Percentiles rank a stretch among this genome's conserved stretches.
phyloP scores from a whole-genome alignment of 495 filamentous ascomycete genomes.

The Bryoglossum gracile region DNA sequence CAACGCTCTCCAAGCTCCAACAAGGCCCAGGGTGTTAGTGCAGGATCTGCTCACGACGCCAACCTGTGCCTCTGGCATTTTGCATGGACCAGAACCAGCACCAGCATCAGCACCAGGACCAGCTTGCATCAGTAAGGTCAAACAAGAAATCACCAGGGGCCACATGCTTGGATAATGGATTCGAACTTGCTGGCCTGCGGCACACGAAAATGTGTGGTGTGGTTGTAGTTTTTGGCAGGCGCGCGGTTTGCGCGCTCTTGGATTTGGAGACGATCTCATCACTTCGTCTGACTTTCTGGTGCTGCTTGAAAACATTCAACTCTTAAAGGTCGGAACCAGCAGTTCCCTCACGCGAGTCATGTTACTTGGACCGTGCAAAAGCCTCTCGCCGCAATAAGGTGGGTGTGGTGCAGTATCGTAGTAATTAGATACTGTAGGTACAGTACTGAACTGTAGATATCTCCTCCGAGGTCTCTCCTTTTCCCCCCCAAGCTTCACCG shows the following conservation, averaged over 20 bases:
- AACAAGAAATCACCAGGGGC: neutral
- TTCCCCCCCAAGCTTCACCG: too few species aligned
- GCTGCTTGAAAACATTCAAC: neutral
- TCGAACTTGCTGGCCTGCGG: neutral
- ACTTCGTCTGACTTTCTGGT: neutral
- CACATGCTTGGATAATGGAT: neutral
- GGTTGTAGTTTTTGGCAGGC: constrained; percentile 9
- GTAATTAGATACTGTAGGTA: neutral
- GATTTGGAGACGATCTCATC: constrained; percentile 9
- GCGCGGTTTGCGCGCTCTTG: constrained; percentile 15
- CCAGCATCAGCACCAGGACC: too few species aligned
- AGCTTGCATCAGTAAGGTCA: neutral
- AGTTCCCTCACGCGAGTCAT: neutral
- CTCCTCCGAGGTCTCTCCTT: neutral
- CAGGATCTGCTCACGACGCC: neutral
- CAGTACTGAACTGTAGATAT: neutral
- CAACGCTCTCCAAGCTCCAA: too few species aligned
- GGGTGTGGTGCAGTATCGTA: neutral
- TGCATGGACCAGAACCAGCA: constrained; percentile 2
- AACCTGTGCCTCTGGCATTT: neutral
- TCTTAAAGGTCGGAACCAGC: neutral
- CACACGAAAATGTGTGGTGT: constrained; percentile 3
- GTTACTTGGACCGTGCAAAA: neutral
- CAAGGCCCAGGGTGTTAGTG: neutral
- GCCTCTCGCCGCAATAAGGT: neutral